Evolutionary conservation across 306 rosid genomes (phyloP).

Genomic region (Citrullus amarus): DNA sequence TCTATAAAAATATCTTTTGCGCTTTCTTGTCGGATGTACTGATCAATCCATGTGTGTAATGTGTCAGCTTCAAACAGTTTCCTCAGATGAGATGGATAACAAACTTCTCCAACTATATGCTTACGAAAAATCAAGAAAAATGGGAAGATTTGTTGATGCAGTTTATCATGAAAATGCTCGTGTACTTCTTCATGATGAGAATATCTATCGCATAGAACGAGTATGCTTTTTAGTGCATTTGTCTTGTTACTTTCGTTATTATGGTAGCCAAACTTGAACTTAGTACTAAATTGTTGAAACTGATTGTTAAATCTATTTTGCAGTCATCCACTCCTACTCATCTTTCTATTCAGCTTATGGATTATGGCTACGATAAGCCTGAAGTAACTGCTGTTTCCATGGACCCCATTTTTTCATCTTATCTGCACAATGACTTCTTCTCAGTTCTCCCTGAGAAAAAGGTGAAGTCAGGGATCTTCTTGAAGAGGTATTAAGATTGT

Average conservation of each 20-base stretch:
- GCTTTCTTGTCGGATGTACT: constrained; percentile 9
- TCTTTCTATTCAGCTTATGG: constrained; percentile 86
- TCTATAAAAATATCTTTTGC: background rate
- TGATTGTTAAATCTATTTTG: background rate
- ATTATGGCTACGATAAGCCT: constrained; percentile 83
- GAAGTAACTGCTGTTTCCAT: constrained; percentile 86
- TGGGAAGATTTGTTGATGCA: constrained; percentile 59
- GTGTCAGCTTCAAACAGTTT: constrained; percentile 75
- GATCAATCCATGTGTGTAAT: constrained; percentile 3
- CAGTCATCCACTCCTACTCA: constrained; percentile 53
- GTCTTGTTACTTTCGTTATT: background rate
- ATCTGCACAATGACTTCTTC: constrained; percentile 68
- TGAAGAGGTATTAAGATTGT: constrained; percentile 59
- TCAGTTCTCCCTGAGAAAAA: constrained; percentile 62
- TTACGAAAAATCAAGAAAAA: constrained; percentile 83
- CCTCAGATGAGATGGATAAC: constrained; percentile 86
- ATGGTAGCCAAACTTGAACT: background rate
- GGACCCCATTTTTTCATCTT: constrained; percentile 87
- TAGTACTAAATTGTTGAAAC: background rate
- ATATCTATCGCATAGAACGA: constrained; percentile 80
- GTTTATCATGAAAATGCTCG: constrained; percentile 97
- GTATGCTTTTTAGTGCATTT: constrained; percentile 33
- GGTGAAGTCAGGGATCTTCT: constrained; percentile 68
- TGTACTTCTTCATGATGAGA: constrained; percentile 95
- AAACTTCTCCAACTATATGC: constrained; percentile 85